Evolutionary conservation across 306 rosid genomes (phyloP), one percentile per base, ranked within the genome.

Genomic region (Abrus pulchellus): DNA sequence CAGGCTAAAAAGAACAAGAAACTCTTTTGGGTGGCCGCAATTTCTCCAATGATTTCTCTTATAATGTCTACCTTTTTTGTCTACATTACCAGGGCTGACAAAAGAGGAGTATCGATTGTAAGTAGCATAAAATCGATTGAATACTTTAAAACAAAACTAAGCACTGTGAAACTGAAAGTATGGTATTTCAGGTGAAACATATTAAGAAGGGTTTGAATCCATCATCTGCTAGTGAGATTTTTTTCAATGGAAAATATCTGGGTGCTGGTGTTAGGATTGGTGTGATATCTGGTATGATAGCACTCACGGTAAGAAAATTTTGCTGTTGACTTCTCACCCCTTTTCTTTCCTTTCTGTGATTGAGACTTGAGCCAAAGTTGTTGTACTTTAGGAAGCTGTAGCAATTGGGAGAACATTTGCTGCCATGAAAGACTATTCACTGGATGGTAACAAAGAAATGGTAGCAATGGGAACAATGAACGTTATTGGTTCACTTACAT

Each of bases 331-430:
- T 78, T 30, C 29, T 45, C 44, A 33, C 11, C 41, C 45, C 27
- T 54, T 43, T 38, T 44, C 4, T 34, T 57, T 45, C 12, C 36
- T 27, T 20, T 27, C 29, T 33, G 29, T 80, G 32, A 7, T 27
- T 1, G 41, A 47, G 29, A 73, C 48, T 57, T 13, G 20, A 53
- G 27, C 12, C 38, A 28, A 64, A 28, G 13, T 80, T 0, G 4
- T 33, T 44, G 11, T 20, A 74, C 14, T 69, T 10, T 32, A 94
- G 97, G 99, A 95, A 93, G 99, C 93, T 44, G 88, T 93, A 53
- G 97, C 99, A 3, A 93, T 95, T 80, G 99, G 86, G 36, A 95
- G 97, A 90, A 95, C 99, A 61, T 95, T 95, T 86, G 97, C 98
- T 44, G 80, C 90, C 20, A 75, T 86, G 85, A 93, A 89, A 83